phyloP scores from a whole-genome alignment of 768 basidiomycete genomes.

The Termitomyces sp. region DNA sequence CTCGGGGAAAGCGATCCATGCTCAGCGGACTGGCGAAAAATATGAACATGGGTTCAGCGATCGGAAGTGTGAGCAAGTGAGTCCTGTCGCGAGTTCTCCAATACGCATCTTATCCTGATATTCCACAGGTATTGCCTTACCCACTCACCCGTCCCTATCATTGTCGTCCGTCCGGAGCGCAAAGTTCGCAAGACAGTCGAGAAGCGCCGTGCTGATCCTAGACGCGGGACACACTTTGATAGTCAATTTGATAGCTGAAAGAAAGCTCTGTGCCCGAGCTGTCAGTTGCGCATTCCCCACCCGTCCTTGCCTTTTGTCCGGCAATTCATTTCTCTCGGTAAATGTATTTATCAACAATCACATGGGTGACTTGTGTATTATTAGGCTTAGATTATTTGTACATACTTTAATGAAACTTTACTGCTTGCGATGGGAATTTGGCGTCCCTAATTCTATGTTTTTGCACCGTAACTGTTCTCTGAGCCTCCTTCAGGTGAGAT shows the following conservation, averaged over 20 bases:
- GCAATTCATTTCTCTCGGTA: neutral
- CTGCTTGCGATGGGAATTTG: no score
- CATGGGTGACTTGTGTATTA: neutral
- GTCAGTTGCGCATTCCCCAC: neutral
- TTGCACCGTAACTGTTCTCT: no score
- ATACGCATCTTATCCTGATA: neutral
- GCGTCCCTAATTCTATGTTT: no score
- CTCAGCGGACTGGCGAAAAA: constrained; percentile 30
- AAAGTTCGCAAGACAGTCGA: constrained; percentile 82
- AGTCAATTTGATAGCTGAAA: neutral
- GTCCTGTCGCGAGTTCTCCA: neutral
- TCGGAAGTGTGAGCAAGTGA: constrained; percentile 50
- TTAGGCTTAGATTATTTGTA: neutral
- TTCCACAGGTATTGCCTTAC: constrained; percentile 68
- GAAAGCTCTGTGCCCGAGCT: neutral
- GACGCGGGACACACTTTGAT: constrained; percentile 79
- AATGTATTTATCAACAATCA: neutral
- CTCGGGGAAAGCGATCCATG: constrained; percentile 57
- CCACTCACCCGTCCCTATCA: constrained; percentile 92
- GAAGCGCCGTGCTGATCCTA: constrained; percentile 85
- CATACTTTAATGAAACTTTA: neutral
- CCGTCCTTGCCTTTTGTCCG: neutral
- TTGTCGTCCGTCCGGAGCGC: constrained; percentile 88
- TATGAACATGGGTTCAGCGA: constrained; percentile 29
- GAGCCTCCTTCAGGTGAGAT: no score